Conservation (phyloP, 192 early-diverging fungal species). For the Allomyces macrogynus region DNA sequence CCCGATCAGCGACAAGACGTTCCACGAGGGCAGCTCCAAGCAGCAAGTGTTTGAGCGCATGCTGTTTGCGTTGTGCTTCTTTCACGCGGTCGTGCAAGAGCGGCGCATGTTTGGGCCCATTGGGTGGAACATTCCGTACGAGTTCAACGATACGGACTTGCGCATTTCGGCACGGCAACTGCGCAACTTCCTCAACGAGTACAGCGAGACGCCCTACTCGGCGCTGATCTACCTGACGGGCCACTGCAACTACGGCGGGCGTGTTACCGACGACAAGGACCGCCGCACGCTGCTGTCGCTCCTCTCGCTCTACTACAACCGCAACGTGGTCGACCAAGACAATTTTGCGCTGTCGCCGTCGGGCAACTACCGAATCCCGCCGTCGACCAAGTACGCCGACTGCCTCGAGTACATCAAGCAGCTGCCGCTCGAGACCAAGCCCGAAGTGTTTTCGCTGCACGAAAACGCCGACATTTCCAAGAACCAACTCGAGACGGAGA, state of each 20-base stretch:
- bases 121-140: conserved; percentile 44
- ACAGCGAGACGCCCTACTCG: conserved; percentile 37
- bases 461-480: conserved; percentile 47
- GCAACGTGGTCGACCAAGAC: conserved; percentile 27
- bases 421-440: conserved; percentile 34
- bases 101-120: neutral
- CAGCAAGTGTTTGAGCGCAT: conserved; percentile 42
- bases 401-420: conserved; percentile 35
- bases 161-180: conserved; percentile 34
- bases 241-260: conserved; percentile 43
- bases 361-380: conserved; percentile 28
- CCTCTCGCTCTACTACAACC: conserved; percentile 29
- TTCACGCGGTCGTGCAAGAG: conserved; percentile 43
- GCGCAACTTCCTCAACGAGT: conserved; percentile 38
- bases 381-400: conserved; percentile 26
- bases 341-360: conserved; percentile 32
- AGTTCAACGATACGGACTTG: conserved; percentile 43
- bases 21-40: conserved; percentile 26
- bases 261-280: conserved; percentile 48
- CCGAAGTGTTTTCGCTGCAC: conserved; percentile 46
- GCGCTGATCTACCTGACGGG: conserved; percentile 35
- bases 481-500: conserved; percentile 30
- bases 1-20: conserved; percentile 36
- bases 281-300: conserved; percentile 33
- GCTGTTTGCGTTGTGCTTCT: conserved; percentile 39